Base-by-base conservation (phyloP, 441 rosid genomes). In the Capsella rubella region DNA sequence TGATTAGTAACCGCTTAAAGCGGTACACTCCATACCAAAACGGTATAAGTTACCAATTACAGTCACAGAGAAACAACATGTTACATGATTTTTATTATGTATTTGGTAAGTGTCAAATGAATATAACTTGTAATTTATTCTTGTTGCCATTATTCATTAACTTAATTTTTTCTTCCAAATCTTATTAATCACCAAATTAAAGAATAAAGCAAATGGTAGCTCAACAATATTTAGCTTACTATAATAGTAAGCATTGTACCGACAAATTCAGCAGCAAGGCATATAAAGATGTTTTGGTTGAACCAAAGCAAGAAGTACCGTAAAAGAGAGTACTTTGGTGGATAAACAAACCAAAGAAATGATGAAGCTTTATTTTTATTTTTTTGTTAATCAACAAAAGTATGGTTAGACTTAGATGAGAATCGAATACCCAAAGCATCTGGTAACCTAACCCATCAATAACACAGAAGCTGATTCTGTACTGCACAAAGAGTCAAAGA, bases 261-360 rank as follows among this genome's bases (percentile, higher is more conserved):
- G 53, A 59, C 29, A 67, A 28, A 16, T 18, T 57, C 27, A 74
- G 60, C 1, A 51, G 45, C 45, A 67, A 67, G 53, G 21, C 60
- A 50, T 25, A 28, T 25, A 28, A 50, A 65, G 7, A 65, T 18
- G 39, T 31, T 58, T 50, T 74, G 78, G 78, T 40, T 67, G 67
- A 60, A 65, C 72, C 60, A 73, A 37, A 73, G n/a, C 68, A 67
- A 60, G 69, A 52, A 58, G 73, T 67, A 34, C 63, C 69, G 56
- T 67, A 67, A 51, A 67, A 67, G 73, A 75, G 40, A 59, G 32
- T 51, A 67, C 62, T 62, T 67, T 27, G 69, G 69, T 67, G 63
- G 78, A 67, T 68, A 60, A 75, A 75, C 69, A 60, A 68, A 60
- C 73, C 63, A 67, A 75, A 32, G 69, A n/a, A 67, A 75, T 59